A percentile compares a stretch with the other conserved stretches of the same genome.
Evolutionary conservation across 768 basidiomycete genomes (phyloP).

Genomic region (Phlebiopsis flavidoalba): DNA sequence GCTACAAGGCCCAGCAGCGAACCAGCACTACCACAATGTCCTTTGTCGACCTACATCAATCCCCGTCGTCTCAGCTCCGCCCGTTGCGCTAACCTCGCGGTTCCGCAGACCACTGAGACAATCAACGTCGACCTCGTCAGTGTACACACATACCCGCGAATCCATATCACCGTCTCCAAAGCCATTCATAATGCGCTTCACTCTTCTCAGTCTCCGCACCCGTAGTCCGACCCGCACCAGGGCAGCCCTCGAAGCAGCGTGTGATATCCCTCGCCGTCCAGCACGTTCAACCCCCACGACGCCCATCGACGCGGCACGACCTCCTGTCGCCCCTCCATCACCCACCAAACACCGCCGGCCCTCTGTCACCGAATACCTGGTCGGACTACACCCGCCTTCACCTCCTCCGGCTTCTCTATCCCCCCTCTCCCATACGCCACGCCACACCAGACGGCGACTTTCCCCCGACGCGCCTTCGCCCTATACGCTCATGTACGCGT

Average conservation of each 20-base stretch:
- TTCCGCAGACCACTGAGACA: conserved; percentile 26
- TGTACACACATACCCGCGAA: conserved; percentile 44
- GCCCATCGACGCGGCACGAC: no score
- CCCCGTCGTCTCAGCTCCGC: conserved; percentile 18
- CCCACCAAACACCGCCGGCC: no score
- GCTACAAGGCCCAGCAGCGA: conserved; percentile 29
- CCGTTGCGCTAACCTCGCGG: conserved; percentile 17
- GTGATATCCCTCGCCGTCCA: conserved; percentile 56
- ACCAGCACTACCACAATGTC: conserved; percentile 13
- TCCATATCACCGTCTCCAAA: conserved; percentile 42
- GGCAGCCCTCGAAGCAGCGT: conserved; percentile 28
- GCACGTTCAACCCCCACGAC: conserved; percentile 51
- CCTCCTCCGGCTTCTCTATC: conserved; percentile 50
- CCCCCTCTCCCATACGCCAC: conserved; percentile 40
- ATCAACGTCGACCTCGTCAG: conserved; percentile 56
- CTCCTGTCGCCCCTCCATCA: no score
- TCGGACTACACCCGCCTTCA: conserved; percentile 27
- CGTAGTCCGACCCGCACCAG: conserved; percentile 30
- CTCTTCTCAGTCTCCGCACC: conserved; percentile 46
- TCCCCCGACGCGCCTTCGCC: conserved; percentile 47
- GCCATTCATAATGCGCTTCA: conserved; percentile 55
- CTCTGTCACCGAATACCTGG: conserved; percentile 9
- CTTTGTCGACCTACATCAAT: conserved; percentile 1
- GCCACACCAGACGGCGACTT: conserved; percentile 34
- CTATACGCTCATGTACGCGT: conserved; percentile 42